phyloP scores from a whole-genome alignment of 75 land plant genomes.

The Cryptomeria japonica region DNA sequence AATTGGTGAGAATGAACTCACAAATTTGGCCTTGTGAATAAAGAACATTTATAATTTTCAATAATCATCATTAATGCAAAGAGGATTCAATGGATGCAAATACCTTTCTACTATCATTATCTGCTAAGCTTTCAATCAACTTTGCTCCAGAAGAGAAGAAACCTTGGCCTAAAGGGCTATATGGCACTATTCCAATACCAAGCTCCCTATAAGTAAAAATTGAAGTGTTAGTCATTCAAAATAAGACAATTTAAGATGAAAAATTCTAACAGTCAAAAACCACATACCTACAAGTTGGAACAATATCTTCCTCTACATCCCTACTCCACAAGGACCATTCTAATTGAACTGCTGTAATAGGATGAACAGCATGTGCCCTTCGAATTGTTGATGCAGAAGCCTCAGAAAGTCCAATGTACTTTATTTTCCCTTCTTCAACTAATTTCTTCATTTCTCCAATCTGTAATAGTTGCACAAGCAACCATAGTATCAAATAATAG shows the following conservation, averaged over 20 bases:
- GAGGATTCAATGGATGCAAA: neutral
- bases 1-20: too few relatives aligned
- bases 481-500: neutral
- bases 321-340: slow-evolving; percentile 82
- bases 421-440: slow-evolving; percentile 78
- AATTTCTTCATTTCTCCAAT: slow-evolving; percentile 81
- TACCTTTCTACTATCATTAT: slow-evolving; percentile 58
- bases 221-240: neutral
- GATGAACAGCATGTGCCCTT: slow-evolving; percentile 64
- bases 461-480: slow-evolving; percentile 17
- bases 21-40: too few relatives aligned
- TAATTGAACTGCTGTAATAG: slow-evolving; percentile 58
- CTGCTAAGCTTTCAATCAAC: neutral
- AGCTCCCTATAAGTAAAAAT: slow-evolving; percentile 34
- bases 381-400: slow-evolving; percentile 61
- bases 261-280: neutral
- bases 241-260: slow-evolving; percentile 2
- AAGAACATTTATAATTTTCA: too few relatives aligned
- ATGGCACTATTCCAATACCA: slow-evolving; percentile 70
- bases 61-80: too few relatives aligned
- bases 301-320: slow-evolving; percentile 68
- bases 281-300: slow-evolving; percentile 68
- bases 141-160: slow-evolving; percentile 48
- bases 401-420: slow-evolving; percentile 72
- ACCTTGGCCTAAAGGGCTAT: slow-evolving; percentile 72